Conservation (phyloP, 495 filamentous ascomycete species). For the Penicillium macrosclerotiorum region DNA sequence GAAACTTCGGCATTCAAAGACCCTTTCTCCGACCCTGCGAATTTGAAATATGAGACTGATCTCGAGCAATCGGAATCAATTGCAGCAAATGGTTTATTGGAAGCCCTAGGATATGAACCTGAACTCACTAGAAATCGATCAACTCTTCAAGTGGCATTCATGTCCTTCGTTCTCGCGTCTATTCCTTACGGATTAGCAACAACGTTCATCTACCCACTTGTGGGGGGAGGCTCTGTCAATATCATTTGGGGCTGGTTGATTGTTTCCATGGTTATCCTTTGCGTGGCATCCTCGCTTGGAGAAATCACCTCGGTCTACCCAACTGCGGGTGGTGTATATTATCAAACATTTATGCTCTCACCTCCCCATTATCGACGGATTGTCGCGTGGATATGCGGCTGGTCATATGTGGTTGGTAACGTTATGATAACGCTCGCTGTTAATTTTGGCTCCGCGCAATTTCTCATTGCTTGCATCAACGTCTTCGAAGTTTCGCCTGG, state of each 20-base stretch:
- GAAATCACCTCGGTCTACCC: slow-evolving; percentile 68
- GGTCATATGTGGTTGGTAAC: slow-evolving; percentile 67
- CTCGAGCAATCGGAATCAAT: slow-evolving; percentile 9
- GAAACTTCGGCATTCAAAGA: not conserved
- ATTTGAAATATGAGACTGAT: slow-evolving; percentile 3
- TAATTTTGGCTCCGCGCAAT: slow-evolving; percentile 28
- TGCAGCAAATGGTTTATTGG: slow-evolving; percentile 21
- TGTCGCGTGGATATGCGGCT: slow-evolving; percentile 64
- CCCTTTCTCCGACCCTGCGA: not conserved
- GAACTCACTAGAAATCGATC: slow-evolving; percentile 53
- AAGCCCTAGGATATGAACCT: slow-evolving; percentile 52
- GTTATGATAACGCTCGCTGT: slow-evolving; percentile 45
- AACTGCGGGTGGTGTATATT: slow-evolving; percentile 61
- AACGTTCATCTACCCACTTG: slow-evolving; percentile 60
- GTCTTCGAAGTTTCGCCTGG: slow-evolving; percentile 41
- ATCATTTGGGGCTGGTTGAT: slow-evolving; percentile 65
- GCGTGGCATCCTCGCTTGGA: slow-evolving; percentile 61
- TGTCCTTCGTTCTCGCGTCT: slow-evolving; percentile 47
- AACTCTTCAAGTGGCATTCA: slow-evolving; percentile 31
- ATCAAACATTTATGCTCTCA: slow-evolving; percentile 60
- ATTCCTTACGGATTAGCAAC: slow-evolving; percentile 61
- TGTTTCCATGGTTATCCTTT: slow-evolving; percentile 61
- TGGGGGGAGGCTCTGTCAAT: slow-evolving; percentile 56
- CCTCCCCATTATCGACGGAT: slow-evolving; percentile 49
- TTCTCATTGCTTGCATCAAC: slow-evolving; percentile 23